Base-by-base conservation (phyloP, 176 grass and related monocot species). In the Thinopyrum elongatum region DNA sequence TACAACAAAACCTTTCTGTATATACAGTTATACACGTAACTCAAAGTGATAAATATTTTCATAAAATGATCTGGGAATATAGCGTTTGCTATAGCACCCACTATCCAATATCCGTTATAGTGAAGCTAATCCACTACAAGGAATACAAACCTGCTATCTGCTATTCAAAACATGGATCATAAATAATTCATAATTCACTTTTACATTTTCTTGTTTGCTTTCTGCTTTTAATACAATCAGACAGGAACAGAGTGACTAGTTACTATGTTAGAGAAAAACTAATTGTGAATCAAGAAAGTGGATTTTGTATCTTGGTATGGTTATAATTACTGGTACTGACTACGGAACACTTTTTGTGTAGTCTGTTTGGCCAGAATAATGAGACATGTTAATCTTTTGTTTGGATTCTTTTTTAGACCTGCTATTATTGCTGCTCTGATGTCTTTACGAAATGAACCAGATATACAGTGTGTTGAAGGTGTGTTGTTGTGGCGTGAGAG, bases 381-480 rank as follows among this genome's bases (percentile, higher is more conserved):
- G 67, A 65, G 47, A 57, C 28, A 46, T 10, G 62, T 13, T 22
- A 47, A 59, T 59, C 15, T 59, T 83, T 73, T 36, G 19, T 79
- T 83, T 82, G 51, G 15, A 47, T 10, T 78, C 23, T 57, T 84
- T 38, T 14, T 30, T 65, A 39, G 38, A 31, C 27, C 69, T 88
- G 21, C 65, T 79, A 65, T 65, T 23, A 70, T 51, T 74, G 19
- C 49, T 75, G 9, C 70, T 90, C 86, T 89, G 70, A 90, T 39
- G 41, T 29, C 61, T 31, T 78, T 46, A 74, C 82, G 34, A 84
- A 90, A 89, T 90, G 61, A 68, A 90, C 86, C 90, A 98, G 93
- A 95, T 83, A 73, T 94, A 80, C 66, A 90, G 73, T 98, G 96
- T 88, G 84, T 94, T 87, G 83, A 98, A 93, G 88, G 88, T 78